Evolutionary conservation across 768 basidiomycete genomes (phyloP), one percentile per base, ranked within the genome.

Genomic region (Pisolithus albus): DNA sequence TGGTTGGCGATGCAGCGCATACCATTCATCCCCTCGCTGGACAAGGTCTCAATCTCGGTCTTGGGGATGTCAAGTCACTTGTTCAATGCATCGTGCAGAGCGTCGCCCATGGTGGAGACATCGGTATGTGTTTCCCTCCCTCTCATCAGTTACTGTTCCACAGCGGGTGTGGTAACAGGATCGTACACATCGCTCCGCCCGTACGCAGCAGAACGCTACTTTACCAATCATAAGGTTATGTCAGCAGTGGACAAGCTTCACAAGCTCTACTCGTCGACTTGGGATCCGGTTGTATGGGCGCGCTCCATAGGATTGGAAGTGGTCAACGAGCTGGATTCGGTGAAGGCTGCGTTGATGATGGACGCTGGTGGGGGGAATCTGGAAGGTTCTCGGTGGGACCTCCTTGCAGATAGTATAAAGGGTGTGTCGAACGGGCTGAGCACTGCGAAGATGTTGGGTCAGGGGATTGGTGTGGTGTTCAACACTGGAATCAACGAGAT

Each of bases 1-100:
- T 98, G 7, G 80, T 98, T 1, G 96, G 96, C 2, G 96, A 99
- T 68, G 94, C 95, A 1, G 96, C 94, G 16, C 96, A 98, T 62
- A 91, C 90, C 0, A 74, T 92, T 1, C 95, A 98, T 63, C 95
- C 96, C 1, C 80, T 98, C 24, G 95, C 94, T 0, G 96, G 96
- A 2, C 95, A 98, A 65, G 96, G 95, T 0, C 75, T 98, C 39
- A 98, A 99, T 66, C 72, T 95, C 63, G 96, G 95, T n/a, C 72
- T 99, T 26, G 85, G 75, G 1, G 95, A 99, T 64, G 90, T 86
- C 3, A 78, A 85, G 61, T 77, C 78, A 51, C 78, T 99, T 13
- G 72, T 82, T 1, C 73, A 76, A 44, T 82, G 82, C 57, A 80
- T 97, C 36, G 69, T 81, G 30, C 61, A 70, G 6, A 76, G 84